Base-by-base conservation (phyloP, 495 filamentous ascomycete genomes). In the Halenospora varia region DNA sequence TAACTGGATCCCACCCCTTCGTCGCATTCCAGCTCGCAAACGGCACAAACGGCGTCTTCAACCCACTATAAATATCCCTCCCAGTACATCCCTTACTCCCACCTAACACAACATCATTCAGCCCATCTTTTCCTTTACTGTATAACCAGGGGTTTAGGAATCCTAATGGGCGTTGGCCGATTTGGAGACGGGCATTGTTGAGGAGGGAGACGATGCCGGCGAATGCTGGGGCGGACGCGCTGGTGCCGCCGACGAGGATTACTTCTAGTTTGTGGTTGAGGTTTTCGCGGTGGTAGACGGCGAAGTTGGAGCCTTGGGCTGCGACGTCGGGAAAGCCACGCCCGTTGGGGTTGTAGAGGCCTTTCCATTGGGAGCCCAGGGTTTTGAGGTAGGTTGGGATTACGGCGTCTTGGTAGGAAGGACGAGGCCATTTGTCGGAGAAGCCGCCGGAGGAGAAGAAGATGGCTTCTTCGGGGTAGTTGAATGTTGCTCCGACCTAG, bases 241-340 rank as follows among this genome's bases (percentile, higher is more conserved):
- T 78, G 48, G 51, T 54, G 13, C 51, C 51, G 24, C 45, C 53
- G 29, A 60, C 40, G 3, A 47, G 23, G 19, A 47, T 45, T 41
- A 29, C 41, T 11, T 52, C n/a, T 13, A 42, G 18, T 46, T 35
- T 17, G 39, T 47, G 8, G 40, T 17, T 20, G 17, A 15, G 8
- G 23, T 26, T 47, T 47, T 45, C 1, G 35, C 57, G 19, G 35
- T 29, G 29, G 55, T 25, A n/a, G n/a, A n/a, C n/a, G 24, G 11
- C 11, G 35, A 25, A 57, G n/a, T 24, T 26, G 25, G n/a, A 59
- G 25, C 73, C 73, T 63, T 87, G 84, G 15, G 84, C 80, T 4
- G 86, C 73, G 18, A 93, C 81, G 61, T 92, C 89, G 0, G 89
- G 89, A 48, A 87, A 79, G 0, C 80, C 89, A 47, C 88, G 79